Evolutionary conservation across 106 monocot species (phyloP).

Genomic region (Allium fistulosum): DNA sequence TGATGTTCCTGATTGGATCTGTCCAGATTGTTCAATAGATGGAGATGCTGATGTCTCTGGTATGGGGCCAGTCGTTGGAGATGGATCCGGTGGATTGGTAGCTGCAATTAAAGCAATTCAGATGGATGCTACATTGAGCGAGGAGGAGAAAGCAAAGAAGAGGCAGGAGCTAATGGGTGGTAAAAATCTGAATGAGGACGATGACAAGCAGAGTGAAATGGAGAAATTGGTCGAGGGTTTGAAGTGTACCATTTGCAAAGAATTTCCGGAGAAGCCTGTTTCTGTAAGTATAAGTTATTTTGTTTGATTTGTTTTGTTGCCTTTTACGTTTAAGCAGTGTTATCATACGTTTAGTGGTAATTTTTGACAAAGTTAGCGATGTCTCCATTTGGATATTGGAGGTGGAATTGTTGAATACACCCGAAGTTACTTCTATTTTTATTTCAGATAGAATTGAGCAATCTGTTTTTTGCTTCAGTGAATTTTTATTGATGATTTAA

Average conservation of each 20-base stretch:
- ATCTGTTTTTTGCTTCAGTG: too few species aligned
- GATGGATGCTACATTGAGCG: constrained; percentile 37
- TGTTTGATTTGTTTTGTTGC: too few species aligned
- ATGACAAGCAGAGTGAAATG: constrained; percentile 28
- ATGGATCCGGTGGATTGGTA: constrained; percentile 14
- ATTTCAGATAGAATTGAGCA: too few species aligned
- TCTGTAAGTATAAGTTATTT: constrained; percentile 39
- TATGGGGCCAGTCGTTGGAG: not conserved
- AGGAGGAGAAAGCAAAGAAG: constrained; percentile 50
- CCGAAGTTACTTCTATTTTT: too few species aligned
- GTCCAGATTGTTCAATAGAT: constrained; percentile 41
- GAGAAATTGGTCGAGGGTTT: constrained; percentile 62
- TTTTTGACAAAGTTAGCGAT: too few species aligned
- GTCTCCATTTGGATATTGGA: too few species aligned
- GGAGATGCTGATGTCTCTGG: not conserved
- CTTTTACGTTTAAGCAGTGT: too few species aligned
- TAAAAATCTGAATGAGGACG: constrained; percentile 6
- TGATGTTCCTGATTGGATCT: constrained; percentile 30
- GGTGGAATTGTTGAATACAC: too few species aligned
- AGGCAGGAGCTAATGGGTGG: constrained; percentile 44
- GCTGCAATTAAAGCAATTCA: constrained; percentile 36
- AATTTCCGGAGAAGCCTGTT: constrained; percentile 76
- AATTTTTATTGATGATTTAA: too few species aligned
- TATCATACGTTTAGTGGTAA: too few species aligned
- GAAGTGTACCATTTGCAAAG: constrained; percentile 80